Base-by-base conservation (phyloP, 208 protist genomes). In the Acanthamoeba healyi region DNA sequence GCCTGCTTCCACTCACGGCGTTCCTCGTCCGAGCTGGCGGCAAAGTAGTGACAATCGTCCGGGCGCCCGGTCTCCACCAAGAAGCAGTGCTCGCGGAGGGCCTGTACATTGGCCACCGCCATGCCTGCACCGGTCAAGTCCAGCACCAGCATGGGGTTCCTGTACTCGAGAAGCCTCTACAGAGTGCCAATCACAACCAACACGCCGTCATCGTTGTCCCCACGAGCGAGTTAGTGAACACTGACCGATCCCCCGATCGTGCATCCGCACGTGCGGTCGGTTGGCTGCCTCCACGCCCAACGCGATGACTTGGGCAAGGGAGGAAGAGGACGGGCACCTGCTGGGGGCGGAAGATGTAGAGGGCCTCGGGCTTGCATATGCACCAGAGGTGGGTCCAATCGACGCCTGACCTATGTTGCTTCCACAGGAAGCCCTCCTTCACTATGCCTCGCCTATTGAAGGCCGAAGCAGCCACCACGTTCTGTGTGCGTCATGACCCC, bases 71-170 rank as follows among this genome's bases (percentile, higher is more conserved):
- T 72, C 63, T 32, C 63, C n/a, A 79, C 34, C 1, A 79, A 46
- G 70, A 79, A 79, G 36, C 70, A 79, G 70, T 79, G 70, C 70
- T 79, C 70, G 70, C 36, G 70, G 22, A 79, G 70, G 32, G 40
- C 70, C 19, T 79, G 17, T 12, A 79, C 70, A 9, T 79, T 46
- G 70, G 36, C 70, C 70, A 79, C 70, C 34, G n/a, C 10, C n/a
- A 79, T 32, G 17, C 7, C 14, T 17, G 6, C 6, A 4, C 46
- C 70, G 70, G 14, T 36, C 36, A 49, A 19, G 29, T 24, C 19
- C 22, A 79, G 70, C 36, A 79, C 70, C 70, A 79, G 32, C n/a
- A 79, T 79, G 34, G 70, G 70, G 36, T 79, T 44, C 34, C 34
- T 79, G 70, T 79, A 79, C 70, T 79, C 70, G 14, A 44, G 36